Evolutionary conservation across 768 basidiomycete genomes (phyloP).

Genomic region (Austroboletus eburneus): DNA sequence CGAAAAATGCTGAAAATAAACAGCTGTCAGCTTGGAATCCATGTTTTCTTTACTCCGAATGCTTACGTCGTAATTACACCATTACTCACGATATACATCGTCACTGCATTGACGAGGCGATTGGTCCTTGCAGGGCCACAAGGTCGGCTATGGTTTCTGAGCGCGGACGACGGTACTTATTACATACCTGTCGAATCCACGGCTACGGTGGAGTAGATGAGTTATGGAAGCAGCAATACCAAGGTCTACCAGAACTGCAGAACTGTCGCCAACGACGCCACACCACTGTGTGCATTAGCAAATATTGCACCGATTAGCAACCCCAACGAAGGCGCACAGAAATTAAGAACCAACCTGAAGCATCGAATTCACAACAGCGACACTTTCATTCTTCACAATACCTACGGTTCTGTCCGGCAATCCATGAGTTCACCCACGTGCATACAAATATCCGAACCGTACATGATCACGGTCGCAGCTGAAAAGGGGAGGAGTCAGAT

Average conservation of each 20-base stretch:
- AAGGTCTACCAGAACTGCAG: background rate
- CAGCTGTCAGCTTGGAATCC: background rate
- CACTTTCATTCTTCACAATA: background rate
- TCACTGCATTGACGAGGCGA: background rate
- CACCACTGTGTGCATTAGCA: background rate
- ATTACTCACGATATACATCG: background rate
- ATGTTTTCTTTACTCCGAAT: background rate
- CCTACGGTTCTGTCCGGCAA: background rate
- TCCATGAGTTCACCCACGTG: background rate
- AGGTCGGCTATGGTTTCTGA: background rate
- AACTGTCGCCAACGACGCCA: background rate
- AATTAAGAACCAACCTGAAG: background rate
- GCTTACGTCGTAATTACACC: background rate
- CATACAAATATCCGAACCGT: background rate
- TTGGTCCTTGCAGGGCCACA: background rate
- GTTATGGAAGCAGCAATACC: background rate
- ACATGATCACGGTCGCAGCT: background rate
- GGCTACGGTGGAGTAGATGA: background rate
- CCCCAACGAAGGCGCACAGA: too few species aligned
- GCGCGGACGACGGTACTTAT: too few species aligned
- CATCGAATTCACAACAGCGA: background rate
- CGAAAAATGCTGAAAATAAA: background rate
- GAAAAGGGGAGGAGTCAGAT: background rate
- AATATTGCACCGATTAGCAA: background rate
- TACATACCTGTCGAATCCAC: background rate